Conservation (phyloP, 805 yeast species). For the Wickerhamomyces hampshirensis region DNA sequence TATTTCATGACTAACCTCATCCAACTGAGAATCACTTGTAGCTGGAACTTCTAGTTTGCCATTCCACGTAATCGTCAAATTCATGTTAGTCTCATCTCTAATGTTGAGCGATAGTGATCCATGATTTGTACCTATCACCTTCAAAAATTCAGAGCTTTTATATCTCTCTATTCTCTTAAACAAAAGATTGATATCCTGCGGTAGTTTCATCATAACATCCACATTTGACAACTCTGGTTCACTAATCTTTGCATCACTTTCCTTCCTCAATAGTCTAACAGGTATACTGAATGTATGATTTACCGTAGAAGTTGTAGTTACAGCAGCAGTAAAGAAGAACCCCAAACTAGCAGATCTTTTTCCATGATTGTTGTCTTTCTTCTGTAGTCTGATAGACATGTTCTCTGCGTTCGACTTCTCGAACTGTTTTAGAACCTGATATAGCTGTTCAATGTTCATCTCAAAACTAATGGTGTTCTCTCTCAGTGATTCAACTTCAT, state of each 20-base stretch:
- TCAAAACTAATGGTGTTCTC: conserved; percentile 57
- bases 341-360: conserved; percentile 49
- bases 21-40: conserved; percentile 2
- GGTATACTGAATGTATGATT: conserved; percentile 70
- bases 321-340: conserved; percentile 47
- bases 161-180: conserved; percentile 66
- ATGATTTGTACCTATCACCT: conserved; percentile 42
- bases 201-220: conserved; percentile 48
- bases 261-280: conserved; percentile 53
- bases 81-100: conserved; percentile 47
- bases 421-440: conserved; percentile 51
- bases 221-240: conserved; percentile 62
- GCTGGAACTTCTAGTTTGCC: conserved; percentile 41
- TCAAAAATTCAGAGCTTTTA: conserved; percentile 44
- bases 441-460: conserved; percentile 54
- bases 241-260: conserved; percentile 44
- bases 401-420: conserved; percentile 50
- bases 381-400: conserved; percentile 46
- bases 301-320: conserved; percentile 38
- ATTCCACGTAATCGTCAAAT: conserved; percentile 57
- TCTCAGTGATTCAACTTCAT: conserved; percentile 38
- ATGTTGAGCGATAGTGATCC: conserved; percentile 50
- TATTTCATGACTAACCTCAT: conserved; percentile 38
- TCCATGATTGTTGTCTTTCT: conserved; percentile 20
- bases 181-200: conserved; percentile 43